phyloP scores from a whole-genome alignment of 1,139 yeast species.

The Tardiomyces depauwii region DNA sequence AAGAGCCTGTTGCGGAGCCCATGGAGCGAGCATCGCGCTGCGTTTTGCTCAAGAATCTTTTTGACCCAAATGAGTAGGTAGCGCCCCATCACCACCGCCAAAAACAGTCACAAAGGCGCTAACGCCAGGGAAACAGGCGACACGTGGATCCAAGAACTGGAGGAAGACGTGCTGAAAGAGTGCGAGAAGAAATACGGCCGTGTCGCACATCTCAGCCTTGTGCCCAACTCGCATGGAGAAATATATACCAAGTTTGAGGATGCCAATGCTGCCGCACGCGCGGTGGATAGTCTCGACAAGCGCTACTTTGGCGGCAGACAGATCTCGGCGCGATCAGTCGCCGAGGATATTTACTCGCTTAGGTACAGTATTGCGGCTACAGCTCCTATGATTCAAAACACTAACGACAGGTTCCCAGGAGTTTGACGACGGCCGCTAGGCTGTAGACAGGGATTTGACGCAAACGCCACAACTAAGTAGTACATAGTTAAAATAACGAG shows the following conservation, averaged over 20 bases:
- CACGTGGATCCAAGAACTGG: constrained; percentile 27
- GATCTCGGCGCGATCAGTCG: constrained; percentile 22
- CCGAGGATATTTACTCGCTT: constrained; percentile 24
- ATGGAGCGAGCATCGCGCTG: background rate
- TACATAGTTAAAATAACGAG: no score
- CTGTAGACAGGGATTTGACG: no score
- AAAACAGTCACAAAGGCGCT: background rate
- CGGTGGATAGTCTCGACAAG: constrained; percentile 26
- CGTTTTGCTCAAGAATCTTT: background rate
- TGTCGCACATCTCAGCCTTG: constrained; percentile 25
- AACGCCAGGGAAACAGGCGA: constrained; percentile 21
- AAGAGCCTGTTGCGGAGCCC: background rate
- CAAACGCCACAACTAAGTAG: no score
- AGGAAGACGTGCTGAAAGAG: constrained; percentile 27
- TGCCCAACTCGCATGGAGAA: constrained; percentile 23
- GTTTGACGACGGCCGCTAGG: no score
- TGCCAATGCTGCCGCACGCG: constrained; percentile 20
- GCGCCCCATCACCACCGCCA: no score
- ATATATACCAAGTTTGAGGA: constrained; percentile 25
- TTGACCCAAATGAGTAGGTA: background rate
- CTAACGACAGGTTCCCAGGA: background rate
- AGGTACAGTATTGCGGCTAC: constrained; percentile 14
- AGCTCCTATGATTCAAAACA: no score
- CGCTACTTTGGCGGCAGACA: constrained; percentile 28
- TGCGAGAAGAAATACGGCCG: constrained; percentile 29